Evolutionary conservation across 805 yeast species (phyloP).

Genomic region (Yarrowia porcina): DNA sequence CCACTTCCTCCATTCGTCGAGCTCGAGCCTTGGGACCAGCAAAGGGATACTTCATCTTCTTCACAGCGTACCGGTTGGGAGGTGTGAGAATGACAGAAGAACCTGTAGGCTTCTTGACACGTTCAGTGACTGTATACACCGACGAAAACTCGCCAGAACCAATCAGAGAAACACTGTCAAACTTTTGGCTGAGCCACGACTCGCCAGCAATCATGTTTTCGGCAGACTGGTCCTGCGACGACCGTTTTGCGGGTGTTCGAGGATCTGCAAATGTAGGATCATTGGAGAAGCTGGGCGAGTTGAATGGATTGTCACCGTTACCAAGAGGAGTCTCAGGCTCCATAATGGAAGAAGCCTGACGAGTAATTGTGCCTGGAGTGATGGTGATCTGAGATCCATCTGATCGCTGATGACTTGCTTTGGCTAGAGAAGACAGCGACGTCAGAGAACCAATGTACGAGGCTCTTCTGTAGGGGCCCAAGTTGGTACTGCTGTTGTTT

Average conservation of each 20-base stretch:
- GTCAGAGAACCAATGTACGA: conserved; percentile 10
- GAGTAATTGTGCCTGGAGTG: conserved; percentile 4
- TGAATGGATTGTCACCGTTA: conserved; percentile 6
- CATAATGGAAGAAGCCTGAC: not conserved
- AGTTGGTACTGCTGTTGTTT: not conserved
- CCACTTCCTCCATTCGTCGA: conserved; percentile 71
- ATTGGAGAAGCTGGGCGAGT: conserved; percentile 15
- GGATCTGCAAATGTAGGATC: conserved; percentile 18
- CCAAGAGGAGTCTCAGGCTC: conserved; percentile 11
- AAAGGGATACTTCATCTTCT: conserved; percentile 71
- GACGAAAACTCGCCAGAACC: conserved; percentile 89
- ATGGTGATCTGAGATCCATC: conserved; percentile 22
- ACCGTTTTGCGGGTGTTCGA: conserved; percentile 17
- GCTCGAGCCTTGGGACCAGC: conserved; percentile 56
- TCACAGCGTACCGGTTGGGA: conserved; percentile 67
- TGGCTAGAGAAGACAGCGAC: conserved; percentile 5
- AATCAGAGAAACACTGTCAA: conserved; percentile 64
- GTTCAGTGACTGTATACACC: conserved; percentile 77
- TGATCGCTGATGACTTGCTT: conserved; percentile 12
- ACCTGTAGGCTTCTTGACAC: conserved; percentile 39
- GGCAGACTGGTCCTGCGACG: conserved; percentile 12
- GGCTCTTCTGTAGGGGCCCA: not conserved
- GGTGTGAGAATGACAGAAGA: conserved; percentile 26
- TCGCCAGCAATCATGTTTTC: conserved; percentile 28
- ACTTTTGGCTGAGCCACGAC: conserved; percentile 44